Percentiles rank a stretch among this genome's conserved stretches.
Evolutionary conservation across 306 rosid genomes (phyloP).

Genomic region (Quercus gilva): DNA sequence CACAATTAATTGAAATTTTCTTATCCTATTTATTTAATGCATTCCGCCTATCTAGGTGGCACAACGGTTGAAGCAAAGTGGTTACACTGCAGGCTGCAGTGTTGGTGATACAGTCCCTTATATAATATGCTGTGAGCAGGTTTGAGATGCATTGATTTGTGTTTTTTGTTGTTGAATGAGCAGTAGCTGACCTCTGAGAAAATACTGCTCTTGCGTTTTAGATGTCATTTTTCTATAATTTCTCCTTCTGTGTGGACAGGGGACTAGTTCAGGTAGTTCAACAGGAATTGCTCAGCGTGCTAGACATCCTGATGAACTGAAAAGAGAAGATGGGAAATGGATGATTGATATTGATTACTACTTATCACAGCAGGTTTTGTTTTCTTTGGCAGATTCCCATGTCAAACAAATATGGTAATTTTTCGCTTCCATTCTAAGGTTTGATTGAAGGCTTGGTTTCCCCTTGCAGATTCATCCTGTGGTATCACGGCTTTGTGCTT

Average conservation of each 20-base stretch:
- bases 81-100: constrained; percentile 81
- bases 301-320: constrained; percentile 94
- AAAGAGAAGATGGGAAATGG: constrained; percentile 91
- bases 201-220: constrained; percentile 6
- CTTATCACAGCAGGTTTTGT: constrained; percentile 81
- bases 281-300: constrained; percentile 87
- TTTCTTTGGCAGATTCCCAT: background rate
- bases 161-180: constrained; percentile 15
- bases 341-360: constrained; percentile 92
- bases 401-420: background rate
- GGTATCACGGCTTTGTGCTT: constrained; percentile 93
- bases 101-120: constrained; percentile 92
- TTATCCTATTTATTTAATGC: background rate
- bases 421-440: constrained; percentile 9
- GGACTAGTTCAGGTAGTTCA: constrained; percentile 56
- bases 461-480: constrained; percentile 85
- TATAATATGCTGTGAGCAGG: constrained; percentile 89
- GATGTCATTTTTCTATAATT: constrained; percentile 17
- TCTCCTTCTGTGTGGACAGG: constrained; percentile 43
- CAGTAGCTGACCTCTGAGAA: constrained; percentile 8
- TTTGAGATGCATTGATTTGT: constrained; percentile 34
- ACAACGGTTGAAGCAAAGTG: constrained; percentile 83
- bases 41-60: constrained; percentile 63
- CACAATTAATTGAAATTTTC: constrained; percentile 7
- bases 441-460: constrained; percentile 24